Base-by-base conservation (phyloP, 768 basidiomycete species). In the Steccherinum ochraceum region DNA sequence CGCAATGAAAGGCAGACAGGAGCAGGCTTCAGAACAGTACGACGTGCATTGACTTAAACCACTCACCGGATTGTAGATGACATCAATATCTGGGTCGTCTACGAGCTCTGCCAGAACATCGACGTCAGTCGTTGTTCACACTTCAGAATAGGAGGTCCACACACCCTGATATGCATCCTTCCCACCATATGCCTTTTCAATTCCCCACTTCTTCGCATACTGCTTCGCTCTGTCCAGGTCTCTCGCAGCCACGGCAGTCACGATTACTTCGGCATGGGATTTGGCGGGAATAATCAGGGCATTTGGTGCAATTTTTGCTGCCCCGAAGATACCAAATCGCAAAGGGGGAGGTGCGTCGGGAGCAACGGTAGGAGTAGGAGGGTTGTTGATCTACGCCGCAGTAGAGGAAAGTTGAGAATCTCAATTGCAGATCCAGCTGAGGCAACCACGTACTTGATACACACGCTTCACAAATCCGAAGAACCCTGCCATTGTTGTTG, bases 21-120 rank as follows among this genome's bases (percentile, higher is more conserved):
- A n/a, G n/a, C 35, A 20, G 2, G n/a, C 10, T 4, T 27, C 40
- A 48, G 40, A 20, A 7, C 23, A 18, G 1, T 26, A 18, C 40
- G 41, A 24, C 12, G 40, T 13, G 3, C 24, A 39, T 21, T 5
- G 39, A n/a, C 25, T 23, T 21, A 39, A n/a, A 11, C 46, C 48
- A 53, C 69, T 5, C 26, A 80, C 78, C 3, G 82, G 74, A 49
- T 80, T 83, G 58, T 84, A 83, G 16, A 83, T 66, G 0, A 69
- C 74, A 49, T 83, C 76, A 13, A 84, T 69, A n/a, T 70, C 71
- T 2, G 69, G 73, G 48, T 83, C 80, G 50, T 79, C 70, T 24
- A 84, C 59, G 21, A 81, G 56, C 39, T 71, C 77, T 74, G 63
- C 5, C 39, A 3, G 12, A 19, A 21, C 4, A 42, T n/a, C 25